Evolutionary conservation across 2,329 filamentous ascomycete species (phyloP), one percentile per base, ranked within the genome.

Genomic region (Neofusicoccum cordaticola): DNA sequence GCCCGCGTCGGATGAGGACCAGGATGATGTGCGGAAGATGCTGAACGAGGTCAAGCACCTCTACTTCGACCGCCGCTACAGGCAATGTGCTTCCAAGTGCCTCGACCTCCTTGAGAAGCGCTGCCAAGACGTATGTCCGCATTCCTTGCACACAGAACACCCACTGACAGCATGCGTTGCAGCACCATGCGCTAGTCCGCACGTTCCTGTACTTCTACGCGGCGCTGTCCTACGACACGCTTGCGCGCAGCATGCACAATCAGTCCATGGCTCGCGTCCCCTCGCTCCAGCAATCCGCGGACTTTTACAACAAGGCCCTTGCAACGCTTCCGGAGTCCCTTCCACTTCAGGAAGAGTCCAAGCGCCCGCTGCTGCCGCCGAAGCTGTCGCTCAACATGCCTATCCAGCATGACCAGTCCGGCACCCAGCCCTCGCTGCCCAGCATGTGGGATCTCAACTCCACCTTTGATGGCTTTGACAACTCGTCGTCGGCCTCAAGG

Each of bases 161-260:
- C 15, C 41, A 31, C 61, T 63, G 17, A 63, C 39, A 37, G 2
- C 27, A 22, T 31, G 8, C 2, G 22, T 48, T 17, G 15, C 52
- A 78, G 76, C 69, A 71, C 22, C 74, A 77, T 66, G 73, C 74
- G n/a, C 60, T 77, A 6, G 71, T 76, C 63, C 63, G 67, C 1
- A 71, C 74, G 7, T 76, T 73, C 60, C 69, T 79, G 8, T 72
- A 75, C 67, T 78, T 78, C 69, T 78, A 77, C 65, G 70, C 72
- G 3, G 77, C 75, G 2, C 66, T 77, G 11, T 74, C 74, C 8
- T 73, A 79, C 64, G 76, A 79, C 65, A 71, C 72, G 3, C 67
- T 77, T 31, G 76, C 75, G 4, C 71, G 76, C 17, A 71, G 74
- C 68, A 73, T 75, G 27, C 72, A 71, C 4, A 70, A 71, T 4